Percentiles rank a stretch among this genome's conserved stretches.
These are phyloP conservation scores for Hymenoscyphus salicellus DNA, from an alignment of 2,329 filamentous ascomycete species.

Conservation along the genomic window DNA sequence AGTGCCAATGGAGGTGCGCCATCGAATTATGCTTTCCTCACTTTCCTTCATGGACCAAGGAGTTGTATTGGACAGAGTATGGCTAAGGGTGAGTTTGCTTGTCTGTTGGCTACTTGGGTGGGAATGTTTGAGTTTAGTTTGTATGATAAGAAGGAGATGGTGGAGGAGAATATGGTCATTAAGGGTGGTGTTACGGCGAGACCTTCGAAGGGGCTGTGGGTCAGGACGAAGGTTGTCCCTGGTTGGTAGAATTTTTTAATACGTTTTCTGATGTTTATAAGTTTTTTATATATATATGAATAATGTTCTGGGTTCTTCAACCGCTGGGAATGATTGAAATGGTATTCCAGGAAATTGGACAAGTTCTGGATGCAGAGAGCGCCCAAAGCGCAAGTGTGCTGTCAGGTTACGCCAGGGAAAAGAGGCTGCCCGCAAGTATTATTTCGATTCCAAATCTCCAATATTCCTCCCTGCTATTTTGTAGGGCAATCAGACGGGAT, in stretches of 20 bases:
- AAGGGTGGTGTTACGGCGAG: conserved; percentile 68
- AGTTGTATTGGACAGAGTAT: conserved; percentile 83
- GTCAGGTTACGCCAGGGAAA: no score
- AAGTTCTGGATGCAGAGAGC: no score
- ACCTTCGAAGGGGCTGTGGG: conserved; percentile 69
- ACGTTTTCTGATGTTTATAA: neutral
- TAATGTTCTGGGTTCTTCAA: neutral
- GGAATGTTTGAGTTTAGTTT: conserved; percentile 68
- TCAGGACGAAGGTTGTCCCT: conserved; percentile 63
- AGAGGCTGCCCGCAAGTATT: no score
- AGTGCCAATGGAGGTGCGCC: conserved; percentile 58
- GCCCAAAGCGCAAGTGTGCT: no score
- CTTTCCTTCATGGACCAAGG: conserved; percentile 81
- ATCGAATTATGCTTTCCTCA: conserved; percentile 75
- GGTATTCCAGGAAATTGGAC: no score
- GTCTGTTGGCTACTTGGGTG: conserved; percentile 72
- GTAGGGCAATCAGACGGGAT: no score
- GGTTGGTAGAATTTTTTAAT: conserved; percentile 52
- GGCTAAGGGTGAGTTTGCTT: conserved; percentile 80
- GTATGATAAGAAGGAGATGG: conserved; percentile 56
- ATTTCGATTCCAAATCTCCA: no score
- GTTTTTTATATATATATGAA: neutral
- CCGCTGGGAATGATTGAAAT: no score
- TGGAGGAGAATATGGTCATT: conserved; percentile 65
- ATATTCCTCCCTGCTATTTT: no score